phyloP scores from a whole-genome alignment of 768 basidiomycete genomes.

The Roridomyces roridus region DNA sequence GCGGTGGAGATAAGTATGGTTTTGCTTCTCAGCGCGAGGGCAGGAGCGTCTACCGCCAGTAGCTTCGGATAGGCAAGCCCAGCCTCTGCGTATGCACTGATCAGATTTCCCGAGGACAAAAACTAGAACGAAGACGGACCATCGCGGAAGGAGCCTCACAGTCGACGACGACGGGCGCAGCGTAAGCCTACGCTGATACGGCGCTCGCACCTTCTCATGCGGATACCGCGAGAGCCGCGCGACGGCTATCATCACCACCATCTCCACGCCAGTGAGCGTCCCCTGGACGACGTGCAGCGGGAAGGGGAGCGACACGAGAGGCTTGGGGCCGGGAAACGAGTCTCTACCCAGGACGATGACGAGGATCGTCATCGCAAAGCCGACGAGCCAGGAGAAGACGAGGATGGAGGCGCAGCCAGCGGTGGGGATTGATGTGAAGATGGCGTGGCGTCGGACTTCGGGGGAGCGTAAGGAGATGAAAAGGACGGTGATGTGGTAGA shows the following conservation, averaged over 20 bases:
- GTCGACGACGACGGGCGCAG: too few relatives aligned
- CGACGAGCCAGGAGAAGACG: slow-evolving; percentile 21
- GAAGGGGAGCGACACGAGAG: slow-evolving; percentile 11
- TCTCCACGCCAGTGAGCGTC: slow-evolving; percentile 11
- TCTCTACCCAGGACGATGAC: slow-evolving; percentile 11
- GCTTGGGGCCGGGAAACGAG: slow-evolving; percentile 15
- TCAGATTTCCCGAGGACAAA: too few relatives aligned
- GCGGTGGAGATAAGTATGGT: too few relatives aligned
- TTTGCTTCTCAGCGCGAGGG: too few relatives aligned
- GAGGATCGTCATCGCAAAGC: slow-evolving; percentile 17
- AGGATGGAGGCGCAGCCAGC: slow-evolving; percentile 20
- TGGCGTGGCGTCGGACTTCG: neutral
- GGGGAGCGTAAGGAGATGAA: slow-evolving; percentile 12
- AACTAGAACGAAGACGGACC: too few relatives aligned
- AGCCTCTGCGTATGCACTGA: too few relatives aligned
- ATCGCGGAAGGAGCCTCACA: too few relatives aligned
- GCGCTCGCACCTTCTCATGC: neutral
- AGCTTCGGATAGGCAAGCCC: too few relatives aligned
- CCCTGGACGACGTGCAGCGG: slow-evolving; percentile 11
- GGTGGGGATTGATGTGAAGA: slow-evolving; percentile 14
- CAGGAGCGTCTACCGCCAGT: too few relatives aligned
- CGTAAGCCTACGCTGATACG: too few relatives aligned
- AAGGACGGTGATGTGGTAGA: slow-evolving; percentile 22
- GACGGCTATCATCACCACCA: slow-evolving; percentile 1
- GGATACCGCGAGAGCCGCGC: slow-evolving; percentile 10